These are phyloP conservation scores for Zalerion maritima DNA, from an alignment of 495 filamentous ascomycete species.

Conservation along the genomic window DNA sequence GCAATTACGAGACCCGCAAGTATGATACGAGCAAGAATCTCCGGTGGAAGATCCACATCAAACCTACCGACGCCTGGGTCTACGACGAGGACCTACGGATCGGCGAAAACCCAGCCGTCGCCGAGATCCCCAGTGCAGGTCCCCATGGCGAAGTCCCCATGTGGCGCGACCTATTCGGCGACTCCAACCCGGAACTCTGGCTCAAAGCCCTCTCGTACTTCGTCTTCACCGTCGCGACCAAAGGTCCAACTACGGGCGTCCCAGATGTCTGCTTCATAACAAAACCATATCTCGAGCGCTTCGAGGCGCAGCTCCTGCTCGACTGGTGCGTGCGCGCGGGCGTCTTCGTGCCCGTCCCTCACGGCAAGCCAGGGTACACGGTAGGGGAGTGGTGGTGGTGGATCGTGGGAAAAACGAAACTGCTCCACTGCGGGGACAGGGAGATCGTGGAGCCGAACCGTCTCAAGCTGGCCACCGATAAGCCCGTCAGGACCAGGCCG, in stretches of 20 bases:
- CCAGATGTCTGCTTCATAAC: conserved; percentile 39
- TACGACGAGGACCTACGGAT: conserved; percentile 41
- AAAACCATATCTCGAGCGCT: conserved; percentile 45
- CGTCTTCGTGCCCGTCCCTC: conserved; percentile 18
- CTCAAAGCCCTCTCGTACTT: conserved; percentile 43
- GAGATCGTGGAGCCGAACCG: too few species aligned
- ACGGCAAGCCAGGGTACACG: conserved; percentile 30
- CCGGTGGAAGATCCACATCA: conserved; percentile 46
- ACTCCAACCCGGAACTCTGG: conserved; percentile 50
- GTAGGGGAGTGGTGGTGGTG: conserved; percentile 62
- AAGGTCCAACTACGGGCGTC: conserved; percentile 40
- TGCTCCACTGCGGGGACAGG: too few species aligned
- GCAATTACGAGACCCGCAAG: conserved; percentile 51
- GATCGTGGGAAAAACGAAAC: conserved; percentile 18
- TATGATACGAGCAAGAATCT: conserved; percentile 50
- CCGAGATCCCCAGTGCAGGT: conserved; percentile 14
- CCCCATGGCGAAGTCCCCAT: conserved; percentile 42
- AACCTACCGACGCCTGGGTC: conserved; percentile 42
- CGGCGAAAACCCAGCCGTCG: conserved; percentile 15
- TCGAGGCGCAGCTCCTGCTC: conserved; percentile 52
- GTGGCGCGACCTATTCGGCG: conserved; percentile 66
- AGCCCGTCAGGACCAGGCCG: too few species aligned
- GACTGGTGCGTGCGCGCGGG: conserved; percentile 47
- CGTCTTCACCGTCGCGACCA: conserved; percentile 40
- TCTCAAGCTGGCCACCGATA: too few species aligned